Base-by-base conservation (phyloP, 495 filamentous ascomycete species). In the Podospora pseudoanserina region DNA sequence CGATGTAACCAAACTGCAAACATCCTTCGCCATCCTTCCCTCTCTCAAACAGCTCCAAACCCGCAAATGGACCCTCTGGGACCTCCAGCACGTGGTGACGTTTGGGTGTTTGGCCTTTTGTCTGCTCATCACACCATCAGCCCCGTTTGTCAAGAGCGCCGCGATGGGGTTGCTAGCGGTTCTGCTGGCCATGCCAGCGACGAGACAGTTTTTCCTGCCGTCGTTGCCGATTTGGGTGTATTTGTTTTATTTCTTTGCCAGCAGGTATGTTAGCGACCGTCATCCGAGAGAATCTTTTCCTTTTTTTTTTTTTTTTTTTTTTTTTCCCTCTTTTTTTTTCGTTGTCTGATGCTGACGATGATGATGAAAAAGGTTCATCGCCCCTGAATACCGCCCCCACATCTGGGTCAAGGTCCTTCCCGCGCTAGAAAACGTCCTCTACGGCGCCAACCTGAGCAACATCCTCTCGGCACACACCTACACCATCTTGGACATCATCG, bases 331-430 rank as follows among this genome's bases (percentile, higher is more conserved):
- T 20, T 20, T 20, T 1, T 20, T 20, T 20, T 23, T 23, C 23
- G 23, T 23, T 23, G 23, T 23, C 23, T 23, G 23, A 23, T 53
- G 65, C 53, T 49, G 55, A 49, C 16, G 15, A 49, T 28, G 49
- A 7, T 34, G 19, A 61, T 44, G n/a, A 13, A 18, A 30, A 62
- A 79, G 77, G 60, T 97, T 96, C 79, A 90, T 97, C 70, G 90
- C 92, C 11, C 85, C 86, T 66, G 91, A 92, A 72, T 93, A 91
- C 79, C 86, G 94, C 55, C 92, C 92, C 60, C 90, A 91, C 57
- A 97, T 98, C 71, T 97, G 93, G 91, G 94, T 97, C 67, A 90
- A 92, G 67, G 92, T 98, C 23, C 84, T 98, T 15, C 94, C 94
- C 3, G 91, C 94, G n/a, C 86, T 98, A 69, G 94, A 98, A 77